Evolutionary conservation across 129 eudicot genomes (phyloP), one percentile per base, ranked within the genome.

Genomic region (Flaveria linearis): DNA sequence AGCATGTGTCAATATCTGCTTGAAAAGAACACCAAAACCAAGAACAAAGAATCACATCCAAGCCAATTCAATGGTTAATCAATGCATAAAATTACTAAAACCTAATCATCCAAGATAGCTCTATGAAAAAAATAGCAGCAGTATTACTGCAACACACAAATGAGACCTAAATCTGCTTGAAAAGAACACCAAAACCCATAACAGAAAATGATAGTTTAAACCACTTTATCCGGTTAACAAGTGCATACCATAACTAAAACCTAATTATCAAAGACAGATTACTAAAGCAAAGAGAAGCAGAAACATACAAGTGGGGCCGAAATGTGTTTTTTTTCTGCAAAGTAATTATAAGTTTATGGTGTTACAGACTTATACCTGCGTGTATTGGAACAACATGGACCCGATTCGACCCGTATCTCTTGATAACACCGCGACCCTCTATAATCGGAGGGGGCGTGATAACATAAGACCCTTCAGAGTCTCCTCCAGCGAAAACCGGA

Each of bases 371-470:
- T 14, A 11, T 43, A 93, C 98, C 98, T 88, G 98, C 89, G 74
- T 93, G 98, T 87, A 83, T 81, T 49, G 98, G 98, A 68, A 93
- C 84, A 60, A 90, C 88, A 84, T 86, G 97, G 51, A 83, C 82
- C 60, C 85, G 77, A 62, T 78, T 77, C 15, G 56, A 63, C 39
- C 97, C 90, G 51, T 87, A 85, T 80, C 82, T 74, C 72, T 88
- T 90, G 17, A 82, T 50, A 39, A 93, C 88, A 13, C 98, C 98
- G 16, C 73, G 78, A 3, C 97, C 98, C 70, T 88, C 87, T 90
- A 77, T 82, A 60, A 93, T 90, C 12, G 68, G 71, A 12, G 97
- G 97, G 2, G 97, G 96, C 2, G 81, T 87, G 14, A 93, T 85
- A 43, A 93, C 97, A 84, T 73, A 91, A 49, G 69, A 49, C 50